These are phyloP conservation scores for Monosporozyma yasuniensis DNA, from an alignment of 805 yeast species.

Conservation along the genomic window DNA sequence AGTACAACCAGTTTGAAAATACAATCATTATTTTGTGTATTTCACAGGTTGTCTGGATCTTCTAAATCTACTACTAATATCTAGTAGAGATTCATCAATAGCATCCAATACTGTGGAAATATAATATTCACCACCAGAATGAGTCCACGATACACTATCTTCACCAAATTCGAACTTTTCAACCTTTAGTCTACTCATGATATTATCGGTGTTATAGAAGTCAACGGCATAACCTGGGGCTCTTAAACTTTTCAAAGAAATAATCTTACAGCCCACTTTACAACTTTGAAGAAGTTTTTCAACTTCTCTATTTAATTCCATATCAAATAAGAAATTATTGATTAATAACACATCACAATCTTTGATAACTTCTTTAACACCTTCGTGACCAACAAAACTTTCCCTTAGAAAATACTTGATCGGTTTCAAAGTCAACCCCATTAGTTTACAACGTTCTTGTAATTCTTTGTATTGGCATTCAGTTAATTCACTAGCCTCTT, in stretches of 20 bases:
- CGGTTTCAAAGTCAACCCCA: constrained; percentile 54
- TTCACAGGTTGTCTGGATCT: constrained; percentile 13
- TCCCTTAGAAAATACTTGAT: constrained; percentile 52
- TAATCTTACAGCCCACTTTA: constrained; percentile 66
- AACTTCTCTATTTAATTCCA: constrained; percentile 59
- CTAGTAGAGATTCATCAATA: constrained; percentile 29
- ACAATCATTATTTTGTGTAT: constrained; percentile 19
- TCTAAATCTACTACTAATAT: constrained; percentile 20
- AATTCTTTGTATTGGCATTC: constrained; percentile 52
- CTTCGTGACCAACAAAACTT: constrained; percentile 60
- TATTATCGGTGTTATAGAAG: constrained; percentile 42
- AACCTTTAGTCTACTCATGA: constrained; percentile 58
- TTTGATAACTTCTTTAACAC: constrained; percentile 45
- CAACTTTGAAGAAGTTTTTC: constrained; percentile 54
- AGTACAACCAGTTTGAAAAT: not conserved
- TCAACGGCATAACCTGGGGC: constrained; percentile 62
- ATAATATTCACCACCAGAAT: constrained; percentile 65
- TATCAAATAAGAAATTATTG: constrained; percentile 78
- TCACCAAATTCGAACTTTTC: constrained; percentile 54
- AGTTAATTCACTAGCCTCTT: constrained; percentile 64
- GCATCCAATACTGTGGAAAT: constrained; percentile 54
- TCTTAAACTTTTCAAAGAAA: constrained; percentile 70
- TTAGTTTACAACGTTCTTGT: constrained; percentile 44
- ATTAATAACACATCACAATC: constrained; percentile 65
- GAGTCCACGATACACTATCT: constrained; percentile 83